phyloP scores from a whole-genome alignment of 2,329 filamentous ascomycete species.

The Diaporthe citrichinensis region DNA sequence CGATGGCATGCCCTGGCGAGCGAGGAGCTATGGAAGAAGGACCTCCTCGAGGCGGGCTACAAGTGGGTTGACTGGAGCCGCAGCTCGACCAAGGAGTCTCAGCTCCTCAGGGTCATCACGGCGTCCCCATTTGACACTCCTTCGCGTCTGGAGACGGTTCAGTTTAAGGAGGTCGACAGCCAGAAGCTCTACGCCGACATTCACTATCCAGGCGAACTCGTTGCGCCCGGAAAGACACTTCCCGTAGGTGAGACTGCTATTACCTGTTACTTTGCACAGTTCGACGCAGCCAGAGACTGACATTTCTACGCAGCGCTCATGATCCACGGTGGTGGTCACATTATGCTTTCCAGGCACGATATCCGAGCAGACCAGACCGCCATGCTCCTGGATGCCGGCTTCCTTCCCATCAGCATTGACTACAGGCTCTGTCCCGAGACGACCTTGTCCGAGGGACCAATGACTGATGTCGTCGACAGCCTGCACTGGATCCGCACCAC shows the following conservation, averaged over 20 bases:
- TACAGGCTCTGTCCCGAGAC: conserved; percentile 66
- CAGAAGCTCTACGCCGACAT: conserved; percentile 50
- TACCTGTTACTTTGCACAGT: not conserved
- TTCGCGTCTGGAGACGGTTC: conserved; percentile 41
- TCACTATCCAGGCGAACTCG: conserved; percentile 48
- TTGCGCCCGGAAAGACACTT: conserved; percentile 5
- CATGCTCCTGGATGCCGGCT: conserved; percentile 54
- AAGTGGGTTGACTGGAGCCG: conserved; percentile 47
- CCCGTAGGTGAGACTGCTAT: conserved; percentile 37
- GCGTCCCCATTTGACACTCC: conserved; percentile 38
- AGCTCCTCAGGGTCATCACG: conserved; percentile 47
- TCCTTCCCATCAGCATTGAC: conserved; percentile 64
- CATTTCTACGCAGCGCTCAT: conserved; percentile 53
- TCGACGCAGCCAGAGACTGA: not conserved
- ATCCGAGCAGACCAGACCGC: conserved; percentile 55
- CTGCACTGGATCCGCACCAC: conserved; percentile 46
- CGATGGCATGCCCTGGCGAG: conserved; percentile 45
- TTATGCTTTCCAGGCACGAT: conserved; percentile 55
- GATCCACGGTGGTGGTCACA: conserved; percentile 61
- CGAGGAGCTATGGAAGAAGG: conserved; percentile 45
- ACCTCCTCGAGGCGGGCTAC: conserved; percentile 45
- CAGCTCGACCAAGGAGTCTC: conserved; percentile 45
- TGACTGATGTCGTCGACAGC: conserved; percentile 61
- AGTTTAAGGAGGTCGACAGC: conserved; percentile 44
- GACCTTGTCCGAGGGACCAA: conserved; percentile 59